Conservation (phyloP, 495 filamentous ascomycete species). For the Xylaria cubensis region DNA sequence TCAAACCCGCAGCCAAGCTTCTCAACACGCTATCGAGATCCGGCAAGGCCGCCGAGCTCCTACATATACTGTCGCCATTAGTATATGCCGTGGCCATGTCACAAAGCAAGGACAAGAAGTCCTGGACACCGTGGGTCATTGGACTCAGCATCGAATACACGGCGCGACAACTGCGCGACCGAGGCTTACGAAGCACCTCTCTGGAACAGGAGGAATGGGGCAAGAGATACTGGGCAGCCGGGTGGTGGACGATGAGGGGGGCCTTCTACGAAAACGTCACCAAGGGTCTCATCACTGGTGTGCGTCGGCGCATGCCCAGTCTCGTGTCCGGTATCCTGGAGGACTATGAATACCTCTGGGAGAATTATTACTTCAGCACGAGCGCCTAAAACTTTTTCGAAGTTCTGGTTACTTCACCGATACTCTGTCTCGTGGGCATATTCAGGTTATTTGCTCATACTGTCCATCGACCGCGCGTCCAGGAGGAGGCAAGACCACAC, state of each 20-base stretch:
- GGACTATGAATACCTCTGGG: conserved; percentile 97
- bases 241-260: conserved; percentile 94
- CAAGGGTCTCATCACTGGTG: conserved; percentile 73
- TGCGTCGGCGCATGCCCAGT: conserved; percentile 77
- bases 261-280: conserved; percentile 96
- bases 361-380: conserved; percentile 89
- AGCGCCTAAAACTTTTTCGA: conserved; percentile 40
- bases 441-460: background rate
- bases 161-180: conserved; percentile 80
- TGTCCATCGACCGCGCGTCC: background rate
- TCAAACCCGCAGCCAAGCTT: conserved; percentile 85
- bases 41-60: conserved; percentile 78
- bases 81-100: conserved; percentile 88
- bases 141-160: conserved; percentile 87
- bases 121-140: conserved; percentile 90
- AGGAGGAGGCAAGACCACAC: background rate
- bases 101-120: conserved; percentile 64
- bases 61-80: conserved; percentile 89
- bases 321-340: conserved; percentile 83
- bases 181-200: conserved; percentile 75
- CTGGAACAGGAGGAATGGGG: conserved; percentile 88
- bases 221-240: conserved; percentile 85
- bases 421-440: background rate
- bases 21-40: conserved; percentile 76
- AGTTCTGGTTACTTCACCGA: background rate